Evolutionary conservation across 75 land plant genomes (phyloP).

Genomic region (Pseudotsuga menziesii): DNA sequence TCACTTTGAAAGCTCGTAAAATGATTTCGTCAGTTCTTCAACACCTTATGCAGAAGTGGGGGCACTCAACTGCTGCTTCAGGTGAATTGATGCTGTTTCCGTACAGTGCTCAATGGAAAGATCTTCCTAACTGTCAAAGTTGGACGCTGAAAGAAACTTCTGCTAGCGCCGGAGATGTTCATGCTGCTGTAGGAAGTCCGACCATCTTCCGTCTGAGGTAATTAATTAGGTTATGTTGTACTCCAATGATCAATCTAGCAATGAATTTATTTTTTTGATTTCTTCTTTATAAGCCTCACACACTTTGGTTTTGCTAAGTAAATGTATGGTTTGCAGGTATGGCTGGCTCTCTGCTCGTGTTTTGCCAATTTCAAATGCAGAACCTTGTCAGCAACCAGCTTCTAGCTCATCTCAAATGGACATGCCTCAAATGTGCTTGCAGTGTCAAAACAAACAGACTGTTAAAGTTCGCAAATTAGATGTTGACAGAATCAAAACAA

Average conservation of each 20-base stretch:
- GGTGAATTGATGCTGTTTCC: slow-evolving; percentile 65
- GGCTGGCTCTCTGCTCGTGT: slow-evolving; percentile 34
- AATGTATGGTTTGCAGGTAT: slow-evolving; percentile 36
- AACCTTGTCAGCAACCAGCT: slow-evolving; percentile 13
- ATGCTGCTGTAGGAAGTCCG: slow-evolving; percentile 49
- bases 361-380: slow-evolving; percentile 3
- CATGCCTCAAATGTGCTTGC: neutral
- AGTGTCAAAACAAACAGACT: neutral
- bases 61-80: slow-evolving; percentile 41
- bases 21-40: slow-evolving; percentile 70
- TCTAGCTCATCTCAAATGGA: neutral
- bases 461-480: slow-evolving; percentile 5
- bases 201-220: slow-evolving; percentile 62
- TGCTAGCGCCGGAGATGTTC: slow-evolving; percentile 55
- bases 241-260: neutral
- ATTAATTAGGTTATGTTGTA: neutral
- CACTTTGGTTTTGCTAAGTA: slow-evolving; percentile 3
- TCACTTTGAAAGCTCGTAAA: slow-evolving; percentile 60
- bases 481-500: neutral
- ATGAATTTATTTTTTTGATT: neutral
- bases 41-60: slow-evolving; percentile 79
- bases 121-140: slow-evolving; percentile 16
- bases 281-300: neutral
- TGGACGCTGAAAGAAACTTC: slow-evolving; percentile 46
- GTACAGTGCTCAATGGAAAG: slow-evolving; percentile 21